Evolutionary conservation across 192 early-diverging fungal genomes (phyloP), one percentile per base, ranked within the genome.

Genomic region (Nowakowskiella sp.): DNA sequence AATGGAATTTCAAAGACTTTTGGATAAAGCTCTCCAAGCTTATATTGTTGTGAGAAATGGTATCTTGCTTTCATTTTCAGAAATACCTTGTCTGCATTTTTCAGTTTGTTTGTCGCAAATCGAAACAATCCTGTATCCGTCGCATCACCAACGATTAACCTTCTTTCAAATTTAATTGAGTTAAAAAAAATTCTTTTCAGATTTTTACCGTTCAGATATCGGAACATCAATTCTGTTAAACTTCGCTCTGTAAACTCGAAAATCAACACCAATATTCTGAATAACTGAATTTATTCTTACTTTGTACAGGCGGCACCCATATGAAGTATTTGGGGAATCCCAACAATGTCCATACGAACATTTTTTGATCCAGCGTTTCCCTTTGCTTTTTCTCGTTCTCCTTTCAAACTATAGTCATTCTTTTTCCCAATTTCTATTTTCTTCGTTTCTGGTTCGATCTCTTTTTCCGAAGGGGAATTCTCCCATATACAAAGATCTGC

Each of bases 1-100:
- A 97, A 94, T 2, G 94, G 91, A 9, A 94, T 79, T 68, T 97
- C 94, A 71, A 97, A 90, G 46, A 92, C 84, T 63, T 90, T 90
- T 47, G 85, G 85, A 58, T 87, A 85, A 39, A 57, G 49, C 6
- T 74, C 67, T 27, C 52, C 44, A 47, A 89, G 49, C 48, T 76
- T 9, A 16, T 8, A 21, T 10, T 9, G 25, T 22, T 62, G 8
- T 61, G 33, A 16, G 5, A 25, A 50, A n/a, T 55, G 16, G 31
- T 19, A 7, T 22, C 10, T 30, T 52, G 55, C 4, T 27, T 30
- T 26, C 16, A 6, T 8, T 50, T 16, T 13, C 3, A 9, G 32
- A 26, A 39, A 51, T 57, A 70, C 58, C 49, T 60, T 64, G 64
- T 94, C 91, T 65, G 87, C 84, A 54, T 88, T 82, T 19, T 61